Conservation (phyloP, 1,139 yeast species). For the Kodamaea plutei region DNA sequence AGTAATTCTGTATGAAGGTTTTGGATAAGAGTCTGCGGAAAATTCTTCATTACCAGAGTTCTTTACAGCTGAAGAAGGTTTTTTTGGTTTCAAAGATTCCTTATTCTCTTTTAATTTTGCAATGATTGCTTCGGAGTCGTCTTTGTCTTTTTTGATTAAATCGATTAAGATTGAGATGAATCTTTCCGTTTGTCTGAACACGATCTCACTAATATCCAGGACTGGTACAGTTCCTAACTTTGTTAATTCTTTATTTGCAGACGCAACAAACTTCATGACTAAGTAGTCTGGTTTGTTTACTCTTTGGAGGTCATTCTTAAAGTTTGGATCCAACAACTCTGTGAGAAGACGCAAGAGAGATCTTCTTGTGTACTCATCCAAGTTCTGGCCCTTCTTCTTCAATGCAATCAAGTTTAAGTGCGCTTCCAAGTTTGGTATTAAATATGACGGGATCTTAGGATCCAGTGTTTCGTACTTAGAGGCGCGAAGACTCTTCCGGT, state of each 20-base stretch:
- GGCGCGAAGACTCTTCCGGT: constrained; percentile 15
- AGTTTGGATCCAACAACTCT: constrained; percentile 50
- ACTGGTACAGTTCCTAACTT: constrained; percentile 43
- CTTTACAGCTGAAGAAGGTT: neutral
- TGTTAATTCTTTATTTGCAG: constrained; percentile 60
- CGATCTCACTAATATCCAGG: constrained; percentile 40
- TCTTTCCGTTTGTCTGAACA: constrained; percentile 52
- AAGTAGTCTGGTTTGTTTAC: constrained; percentile 57
- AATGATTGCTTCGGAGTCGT: constrained; percentile 34
- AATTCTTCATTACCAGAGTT: constrained; percentile 6
- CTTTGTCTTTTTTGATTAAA: constrained; percentile 43
- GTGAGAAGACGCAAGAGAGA: constrained; percentile 59
- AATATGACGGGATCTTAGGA: constrained; percentile 42
- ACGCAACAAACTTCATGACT: constrained; percentile 60
- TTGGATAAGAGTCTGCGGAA: constrained; percentile 21
- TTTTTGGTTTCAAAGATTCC: constrained; percentile 32
- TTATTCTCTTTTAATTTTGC: constrained; percentile 42
- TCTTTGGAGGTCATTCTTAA: constrained; percentile 34
- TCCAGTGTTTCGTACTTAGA: constrained; percentile 15
- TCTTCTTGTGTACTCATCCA: constrained; percentile 38
- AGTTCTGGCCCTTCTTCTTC: constrained; percentile 36
- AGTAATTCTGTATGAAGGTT: constrained; percentile 45
- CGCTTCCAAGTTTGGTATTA: constrained; percentile 44
- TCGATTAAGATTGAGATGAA: constrained; percentile 55
- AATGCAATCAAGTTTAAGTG: constrained; percentile 53